These are phyloP conservation scores for Strigomonas culicis DNA, from an alignment of 208 protist species.

Conservation along the genomic window DNA sequence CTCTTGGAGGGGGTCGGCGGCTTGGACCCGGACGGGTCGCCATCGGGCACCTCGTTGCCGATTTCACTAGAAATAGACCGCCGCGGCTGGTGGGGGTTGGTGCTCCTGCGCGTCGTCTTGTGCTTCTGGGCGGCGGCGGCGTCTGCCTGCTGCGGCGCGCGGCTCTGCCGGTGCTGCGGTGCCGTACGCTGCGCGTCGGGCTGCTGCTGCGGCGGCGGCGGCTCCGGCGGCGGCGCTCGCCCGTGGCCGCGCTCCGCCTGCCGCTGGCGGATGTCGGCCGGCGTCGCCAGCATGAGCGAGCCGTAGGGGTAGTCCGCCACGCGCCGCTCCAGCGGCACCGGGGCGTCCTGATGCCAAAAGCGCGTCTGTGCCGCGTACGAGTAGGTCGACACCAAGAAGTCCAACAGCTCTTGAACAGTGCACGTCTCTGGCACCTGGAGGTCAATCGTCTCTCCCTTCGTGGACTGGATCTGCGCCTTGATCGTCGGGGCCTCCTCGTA, in stretches of 20 bases:
- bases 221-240: background rate
- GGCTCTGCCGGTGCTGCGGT: conserved; percentile 7
- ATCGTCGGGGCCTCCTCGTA: conserved; percentile 26
- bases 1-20: background rate
- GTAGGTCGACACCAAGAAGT: conserved; percentile 67
- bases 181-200: background rate
- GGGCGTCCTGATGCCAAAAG: conserved; percentile 30
- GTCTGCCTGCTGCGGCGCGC: conserved; percentile 9
- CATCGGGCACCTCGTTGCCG: no score
- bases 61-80: background rate
- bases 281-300: conserved; percentile 52
- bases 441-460: conserved; percentile 70
- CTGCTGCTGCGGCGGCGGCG: conserved; percentile 2
- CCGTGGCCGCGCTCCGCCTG: background rate
- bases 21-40: background rate
- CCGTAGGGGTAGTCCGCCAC: conserved; percentile 67
- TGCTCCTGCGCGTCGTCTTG: conserved; percentile 4
- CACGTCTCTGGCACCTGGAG: conserved; percentile 41
- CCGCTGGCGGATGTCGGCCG: conserved; percentile 1
- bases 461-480: conserved; percentile 56
- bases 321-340: conserved; percentile 20
- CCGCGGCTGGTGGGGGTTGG: background rate
- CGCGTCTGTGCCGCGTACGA: conserved; percentile 47
- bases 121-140: conserved; percentile 10
- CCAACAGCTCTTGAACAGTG: conserved; percentile 50